Evolutionary conservation across 2,329 filamentous ascomycete genomes (phyloP), one percentile per base, ranked within the genome.

Genomic region (Atkinsonella hypoxylon): DNA sequence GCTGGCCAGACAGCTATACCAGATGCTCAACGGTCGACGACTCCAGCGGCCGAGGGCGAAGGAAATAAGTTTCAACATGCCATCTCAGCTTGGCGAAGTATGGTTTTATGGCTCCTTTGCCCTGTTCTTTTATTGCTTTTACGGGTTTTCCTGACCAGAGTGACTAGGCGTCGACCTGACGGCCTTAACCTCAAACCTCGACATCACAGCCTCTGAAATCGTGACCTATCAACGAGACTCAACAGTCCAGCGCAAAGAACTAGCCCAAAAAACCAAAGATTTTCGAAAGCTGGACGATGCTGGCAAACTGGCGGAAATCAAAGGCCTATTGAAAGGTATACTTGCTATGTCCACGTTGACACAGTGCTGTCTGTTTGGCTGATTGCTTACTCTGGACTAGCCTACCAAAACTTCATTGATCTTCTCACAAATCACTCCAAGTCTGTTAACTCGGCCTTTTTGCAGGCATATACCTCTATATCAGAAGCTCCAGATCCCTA

Each of bases 241-340:
- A n/a, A 85, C 95, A 4, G 84, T 96, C 0, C 91, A 98, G 66
- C 80, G 93, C 49, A 98, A 98, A 65, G 94, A 98, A 54, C 75
- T 98, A 18, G 93, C 94, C n/a, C 90, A 96, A 64, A 97, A 96
- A 75, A 98, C 93, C 1, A 98, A 98, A 63, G 91, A 97, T 61
- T 98, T 97, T 60, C 78, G 90, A 54, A 97, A 96, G 67, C 77
- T 95, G 11, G 91, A 97, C 59, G 89, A 98, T 73, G 73, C 85
- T 11, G 81, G 79, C 51, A 98, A 97, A 67, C 71, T 98, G 49
- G 75, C 76, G 5, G 93, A 98, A 67, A 82, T 95, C 71, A 98
- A 97, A 70, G 81, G 81, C 39, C 71, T 98, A 47, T 70, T 98
- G 53, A 96, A 95, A 75, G 83, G 88, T 89, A 49, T 38, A 9